These are phyloP conservation scores for Echium plantagineum DNA, from an alignment of 257 asterid genomes.

Conservation along the genomic window DNA sequence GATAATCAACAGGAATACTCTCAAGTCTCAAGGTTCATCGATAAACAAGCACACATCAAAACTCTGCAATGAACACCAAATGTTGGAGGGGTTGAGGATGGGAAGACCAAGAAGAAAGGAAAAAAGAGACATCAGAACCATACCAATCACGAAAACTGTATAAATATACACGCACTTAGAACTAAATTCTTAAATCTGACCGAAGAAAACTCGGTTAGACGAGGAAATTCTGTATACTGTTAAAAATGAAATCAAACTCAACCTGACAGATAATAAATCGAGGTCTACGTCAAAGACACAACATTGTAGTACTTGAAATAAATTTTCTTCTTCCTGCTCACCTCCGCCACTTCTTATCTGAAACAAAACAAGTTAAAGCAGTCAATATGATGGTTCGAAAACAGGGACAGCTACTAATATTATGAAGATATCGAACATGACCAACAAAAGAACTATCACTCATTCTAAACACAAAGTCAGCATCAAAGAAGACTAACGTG, in stretches of 20 bases:
- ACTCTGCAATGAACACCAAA: background rate
- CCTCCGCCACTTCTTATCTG: constrained; percentile 85
- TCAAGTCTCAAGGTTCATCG: background rate
- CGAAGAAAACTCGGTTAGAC: no score
- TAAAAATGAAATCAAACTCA: background rate
- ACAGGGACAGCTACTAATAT: no score
- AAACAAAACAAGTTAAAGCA: constrained; percentile 5
- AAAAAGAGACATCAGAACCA: background rate
- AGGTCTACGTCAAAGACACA: background rate
- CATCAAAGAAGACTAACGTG: no score
- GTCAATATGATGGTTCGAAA: background rate
- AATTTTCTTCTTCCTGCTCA: constrained; percentile 21
- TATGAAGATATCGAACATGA: background rate
- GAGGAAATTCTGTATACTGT: background rate
- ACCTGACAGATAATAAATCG: background rate
- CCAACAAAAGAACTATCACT: background rate
- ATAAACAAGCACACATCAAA: constrained; percentile 1
- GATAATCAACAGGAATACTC: no score
- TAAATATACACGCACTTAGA: background rate
- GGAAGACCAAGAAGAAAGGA: background rate
- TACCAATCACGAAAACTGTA: background rate
- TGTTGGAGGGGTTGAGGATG: no score
- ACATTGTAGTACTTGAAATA: constrained; percentile 11
- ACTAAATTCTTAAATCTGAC: background rate
- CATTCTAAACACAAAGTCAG: background rate